These are phyloP conservation scores for Tuber borchii DNA, from an alignment of 495 filamentous ascomycete genomes.

Conservation along the genomic window DNA sequence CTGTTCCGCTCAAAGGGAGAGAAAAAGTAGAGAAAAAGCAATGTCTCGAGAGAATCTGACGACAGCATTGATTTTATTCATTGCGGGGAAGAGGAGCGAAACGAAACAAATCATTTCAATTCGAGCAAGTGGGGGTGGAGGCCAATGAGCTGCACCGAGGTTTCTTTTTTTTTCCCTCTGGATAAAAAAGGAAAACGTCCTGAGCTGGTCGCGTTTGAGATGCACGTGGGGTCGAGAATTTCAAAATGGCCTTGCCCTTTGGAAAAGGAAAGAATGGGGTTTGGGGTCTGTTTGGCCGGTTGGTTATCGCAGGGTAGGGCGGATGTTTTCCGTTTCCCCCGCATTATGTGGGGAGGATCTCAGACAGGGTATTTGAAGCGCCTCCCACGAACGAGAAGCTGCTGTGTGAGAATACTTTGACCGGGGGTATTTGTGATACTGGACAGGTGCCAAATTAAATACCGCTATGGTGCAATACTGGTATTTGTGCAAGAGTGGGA, in stretches of 20 bases:
- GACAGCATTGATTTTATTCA: neutral
- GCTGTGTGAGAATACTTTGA: neutral
- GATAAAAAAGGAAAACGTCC: neutral
- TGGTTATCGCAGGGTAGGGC: neutral
- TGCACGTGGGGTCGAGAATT: neutral
- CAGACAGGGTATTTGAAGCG: neutral
- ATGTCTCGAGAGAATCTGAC: neutral
- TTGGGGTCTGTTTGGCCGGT: neutral
- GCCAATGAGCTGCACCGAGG: neutral
- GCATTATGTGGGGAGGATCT: neutral
- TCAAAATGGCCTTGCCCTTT: neutral
- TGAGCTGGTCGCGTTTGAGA: neutral
- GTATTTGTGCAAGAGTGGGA: neutral
- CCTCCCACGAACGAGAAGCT: neutral
- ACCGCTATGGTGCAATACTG: neutral
- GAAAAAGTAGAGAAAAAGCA: neutral
- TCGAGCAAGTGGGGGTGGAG: neutral
- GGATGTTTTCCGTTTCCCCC: conserved; percentile 4
- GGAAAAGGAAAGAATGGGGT: neutral
- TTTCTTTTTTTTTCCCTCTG: neutral
- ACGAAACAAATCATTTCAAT: neutral
- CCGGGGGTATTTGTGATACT: neutral
- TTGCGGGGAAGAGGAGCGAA: neutral
- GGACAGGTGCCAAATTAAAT: too few species aligned
- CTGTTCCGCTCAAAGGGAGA: neutral